Base-by-base conservation (phyloP, 352 stramenopile species). In the Globisporangium paddicum region DNA sequence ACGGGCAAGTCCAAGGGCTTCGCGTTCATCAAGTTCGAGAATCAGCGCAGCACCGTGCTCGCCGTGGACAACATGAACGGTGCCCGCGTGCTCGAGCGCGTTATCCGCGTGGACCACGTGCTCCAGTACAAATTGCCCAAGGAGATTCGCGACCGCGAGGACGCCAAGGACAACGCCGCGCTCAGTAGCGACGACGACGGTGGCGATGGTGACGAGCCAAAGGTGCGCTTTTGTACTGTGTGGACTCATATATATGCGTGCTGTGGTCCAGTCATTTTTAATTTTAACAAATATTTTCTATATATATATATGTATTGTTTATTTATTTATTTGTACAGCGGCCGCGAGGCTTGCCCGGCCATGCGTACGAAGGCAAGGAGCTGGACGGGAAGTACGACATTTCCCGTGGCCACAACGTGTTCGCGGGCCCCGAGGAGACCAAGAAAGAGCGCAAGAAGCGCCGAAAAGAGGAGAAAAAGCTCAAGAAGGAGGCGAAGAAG, bases 21-120 rank as follows among this genome's bases (percentile, higher is more conserved):
- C 73, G 83, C 75, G 28, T 99, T 98, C 78, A 21, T 98, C 58
- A 99, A 99, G 79, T 99, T 98, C 68, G 91, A 98, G 68, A 94
- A 99, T 78, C 87, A 96, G 58, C 63, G 94, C 57, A 98, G 87
- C 59, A 98, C 96, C 19, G 87, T 99, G 26, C 79, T 99, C 64
- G 97, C 96, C 0, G 96, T 99, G 37, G 97, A 99, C 76, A 99
- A 99, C 72, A 87, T 99, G 28, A 98, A 96, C 65, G 93, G 95
- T 45, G 86, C 73, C 34, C 69, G 83, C 61, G 64, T 98, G 55
- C 77, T 98, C 59, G 95, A 96, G 45, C 75, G 96, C 44, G 94
- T 90, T 21, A 68, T 99, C 23, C 81, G 96, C 34, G 93, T 99
- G 40, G 97, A 99, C 83, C 96, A 99, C 75, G 92, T 98, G 42